Base-by-base conservation (phyloP, 257 asterid genomes). In the Datura wrightii region DNA sequence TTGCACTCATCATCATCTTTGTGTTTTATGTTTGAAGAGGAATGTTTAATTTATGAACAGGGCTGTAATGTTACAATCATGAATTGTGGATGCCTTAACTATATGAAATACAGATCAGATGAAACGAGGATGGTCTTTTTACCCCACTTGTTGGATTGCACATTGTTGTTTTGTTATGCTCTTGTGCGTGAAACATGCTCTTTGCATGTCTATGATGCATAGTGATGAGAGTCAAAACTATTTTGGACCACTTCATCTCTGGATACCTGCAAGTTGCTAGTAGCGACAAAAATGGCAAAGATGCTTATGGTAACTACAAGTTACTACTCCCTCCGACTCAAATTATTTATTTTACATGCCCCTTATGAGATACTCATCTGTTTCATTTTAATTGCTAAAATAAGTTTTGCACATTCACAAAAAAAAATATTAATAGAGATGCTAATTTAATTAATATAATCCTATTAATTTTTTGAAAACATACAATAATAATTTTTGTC, bases 1-100 rank as follows among this genome's bases (percentile, higher is more conserved):
- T 87, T 89, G 91, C 89, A 79, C 24, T 89, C 88, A 31, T 90
- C 93, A 88, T 83, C 36, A 74, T 85, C 87, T 60, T 72, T 44
- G 76, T 82, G 48, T 66, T 36, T 10, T 48, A 24, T 24, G 39
- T 71, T 84, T n/a, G 54, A 58, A 84, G 85, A 85, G 79, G 84
- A 71, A 55, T 83, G 85, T 74, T 86, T 9, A 82, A 67, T 6
- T 78, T 78, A 78, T 31, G 63, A 31, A 31, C 46, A 34, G 3
- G 3, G 72, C 13, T 65, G 72, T 34, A 13, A 65, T 65, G 19
- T 78, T 78, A 31, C 63, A 31, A 50, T 78, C 82, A 78, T 31
- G 82, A 31, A 78, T 52, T 14, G 15, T 78, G 46, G 42, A 78
- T 78, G 60, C 24, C 62, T 50, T 7, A 52, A 78, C 63, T 50